Conservation (phyloP, 352 stramenopile species). For the Pythium dissimile region DNA sequence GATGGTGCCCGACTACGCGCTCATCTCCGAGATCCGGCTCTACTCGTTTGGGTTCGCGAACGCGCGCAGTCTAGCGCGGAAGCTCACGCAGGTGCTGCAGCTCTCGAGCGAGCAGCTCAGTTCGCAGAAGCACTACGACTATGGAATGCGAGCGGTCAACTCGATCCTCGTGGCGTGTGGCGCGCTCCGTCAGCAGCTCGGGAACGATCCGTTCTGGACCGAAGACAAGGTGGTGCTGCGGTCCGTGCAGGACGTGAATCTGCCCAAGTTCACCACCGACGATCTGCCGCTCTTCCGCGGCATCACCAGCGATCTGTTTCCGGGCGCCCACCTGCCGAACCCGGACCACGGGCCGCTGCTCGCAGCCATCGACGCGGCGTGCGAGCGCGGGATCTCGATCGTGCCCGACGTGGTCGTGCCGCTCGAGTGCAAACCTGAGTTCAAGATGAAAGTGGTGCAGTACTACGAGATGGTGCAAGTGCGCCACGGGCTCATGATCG, state of each 20-base stretch:
- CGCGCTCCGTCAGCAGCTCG: constrained; percentile 87
- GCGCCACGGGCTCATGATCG: constrained; percentile 95
- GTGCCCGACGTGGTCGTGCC: constrained; percentile 54
- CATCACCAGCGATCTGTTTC: constrained; percentile 94
- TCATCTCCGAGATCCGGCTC: constrained; percentile 92
- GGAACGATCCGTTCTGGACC: constrained; percentile 83
- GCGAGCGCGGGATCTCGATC: constrained; percentile 54
- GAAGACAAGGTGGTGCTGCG: constrained; percentile 92
- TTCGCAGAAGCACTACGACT: constrained; percentile 95
- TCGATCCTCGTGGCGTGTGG: constrained; percentile 93
- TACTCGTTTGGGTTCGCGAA: constrained; percentile 93
- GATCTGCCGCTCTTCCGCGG: constrained; percentile 92
- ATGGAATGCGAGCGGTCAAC: constrained; percentile 95
- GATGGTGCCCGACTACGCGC: constrained; percentile 87
- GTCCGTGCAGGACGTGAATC: constrained; percentile 92
- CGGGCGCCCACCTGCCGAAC: constrained; percentile 80
- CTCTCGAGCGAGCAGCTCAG: constrained; percentile 92
- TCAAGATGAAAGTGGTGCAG: constrained; percentile 90
- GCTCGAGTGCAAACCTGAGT: constrained; percentile 77
- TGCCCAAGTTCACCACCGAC: constrained; percentile 93
- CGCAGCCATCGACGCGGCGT: constrained; percentile 80
- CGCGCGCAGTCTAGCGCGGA: constrained; percentile 86
- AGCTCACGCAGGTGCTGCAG: constrained; percentile 92
- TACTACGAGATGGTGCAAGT: constrained; percentile 96
- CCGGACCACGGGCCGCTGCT: constrained; percentile 84